Percentiles rank a stretch among this genome's conserved stretches.
phyloP scores from a whole-genome alignment of 2,329 filamentous ascomycete species.

The Aspergillus sp. region DNA sequence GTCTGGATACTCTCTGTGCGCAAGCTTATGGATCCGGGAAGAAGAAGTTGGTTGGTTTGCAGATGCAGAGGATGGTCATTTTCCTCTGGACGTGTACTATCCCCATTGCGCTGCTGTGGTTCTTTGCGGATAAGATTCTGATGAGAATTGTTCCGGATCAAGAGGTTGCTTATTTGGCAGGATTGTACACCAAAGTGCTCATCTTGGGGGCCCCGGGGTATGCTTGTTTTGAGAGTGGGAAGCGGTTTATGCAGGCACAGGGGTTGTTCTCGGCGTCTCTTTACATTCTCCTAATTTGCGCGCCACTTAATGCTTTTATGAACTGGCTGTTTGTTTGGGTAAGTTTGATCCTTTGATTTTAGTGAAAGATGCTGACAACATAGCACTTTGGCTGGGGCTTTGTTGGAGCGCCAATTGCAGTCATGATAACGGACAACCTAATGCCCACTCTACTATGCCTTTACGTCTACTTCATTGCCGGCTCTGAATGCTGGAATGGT shows the following conservation, averaged over 20 bases:
- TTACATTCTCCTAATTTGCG: conserved; percentile 75
- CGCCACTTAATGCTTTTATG: conserved; percentile 70
- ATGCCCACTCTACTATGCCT: conserved; percentile 65
- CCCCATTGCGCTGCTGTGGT: conserved; percentile 67
- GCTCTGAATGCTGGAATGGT: conserved; percentile 73
- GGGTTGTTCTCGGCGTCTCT: conserved; percentile 77
- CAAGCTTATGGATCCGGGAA: conserved; percentile 91
- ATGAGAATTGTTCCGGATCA: conserved; percentile 61
- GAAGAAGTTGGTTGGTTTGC: conserved; percentile 78
- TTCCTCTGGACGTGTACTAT: conserved; percentile 67
- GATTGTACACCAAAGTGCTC: conserved; percentile 64
- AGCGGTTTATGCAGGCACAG: conserved; percentile 84
- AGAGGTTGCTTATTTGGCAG: conserved; percentile 64
- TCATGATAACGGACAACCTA: conserved; percentile 66
- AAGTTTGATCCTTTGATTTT: neutral
- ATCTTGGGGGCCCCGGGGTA: conserved; percentile 67
- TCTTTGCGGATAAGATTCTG: conserved; percentile 61
- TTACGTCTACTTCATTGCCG: conserved; percentile 66
- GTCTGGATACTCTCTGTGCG: conserved; percentile 83
- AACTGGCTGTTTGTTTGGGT: conserved; percentile 55
- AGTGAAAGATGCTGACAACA: conserved; percentile 1
- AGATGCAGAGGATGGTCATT: conserved; percentile 73
- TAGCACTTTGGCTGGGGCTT: conserved; percentile 58
- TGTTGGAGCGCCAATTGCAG: conserved; percentile 71
- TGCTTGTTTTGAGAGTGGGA: conserved; percentile 68